Base-by-base conservation (phyloP, 805 yeast genomes). In the Saccharomycopsis fibuligera region DNA sequence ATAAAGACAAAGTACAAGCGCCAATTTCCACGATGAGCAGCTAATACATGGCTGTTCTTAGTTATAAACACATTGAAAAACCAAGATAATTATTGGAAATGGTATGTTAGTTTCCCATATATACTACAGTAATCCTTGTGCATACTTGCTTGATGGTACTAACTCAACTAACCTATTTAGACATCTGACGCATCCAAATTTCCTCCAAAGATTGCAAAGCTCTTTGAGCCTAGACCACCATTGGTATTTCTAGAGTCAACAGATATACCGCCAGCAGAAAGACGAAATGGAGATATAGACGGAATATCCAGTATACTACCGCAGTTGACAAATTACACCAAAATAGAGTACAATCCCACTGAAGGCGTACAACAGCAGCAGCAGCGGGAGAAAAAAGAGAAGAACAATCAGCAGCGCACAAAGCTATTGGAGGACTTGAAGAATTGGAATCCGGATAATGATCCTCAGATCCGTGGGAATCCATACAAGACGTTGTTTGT, bases 401-500 rank as follows among this genome's bases (percentile, higher is more conserved):
- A 54, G 33, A 44, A 45, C 43, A 16, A 21, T n/a, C 14, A 44
- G 31, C 33, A 24, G 17, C 39, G 10, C 16, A 14, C 25, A 14
- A 47, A 47, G 25, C 25, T 50, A 10, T 14, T n/a, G 21, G 23
- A 44, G 17, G 51, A 48, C 23, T 19, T 17, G 23, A 23, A 19
- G 14, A 35, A 35, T 25, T 77, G 86, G 85, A 64, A 78, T 45
- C 88, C 90, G 0, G 60, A 63, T 3, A 57, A 61, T 1, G 90
- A 83, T 57, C 74, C 78, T 1, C 73, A 79, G 38, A 68, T 80
- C 12, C 62, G 66, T 17, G 84, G 83, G 1, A 95, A 88, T 59
- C 95, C 96, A 1, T 80, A 74, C 59, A 69, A 72, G 51, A 91
- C 97, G 0, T 70, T 91, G 2, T 88, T 93, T 61, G 73, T 91